Base-by-base conservation (phyloP, 1,284 basidiomycete genomes). In the Athelia psychrophila region DNA sequence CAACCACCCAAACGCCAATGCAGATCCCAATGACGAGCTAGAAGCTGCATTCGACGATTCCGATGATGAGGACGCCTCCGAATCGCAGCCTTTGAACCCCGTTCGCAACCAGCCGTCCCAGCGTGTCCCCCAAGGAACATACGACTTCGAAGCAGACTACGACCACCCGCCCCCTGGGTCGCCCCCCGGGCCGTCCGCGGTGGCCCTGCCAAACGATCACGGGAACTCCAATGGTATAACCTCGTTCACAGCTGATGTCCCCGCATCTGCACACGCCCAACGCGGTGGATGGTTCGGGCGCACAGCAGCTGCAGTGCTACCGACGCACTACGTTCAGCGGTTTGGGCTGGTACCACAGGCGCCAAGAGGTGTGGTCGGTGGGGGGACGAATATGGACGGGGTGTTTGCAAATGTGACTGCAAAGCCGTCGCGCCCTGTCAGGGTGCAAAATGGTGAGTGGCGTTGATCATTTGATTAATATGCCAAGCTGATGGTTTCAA, bases 331-430 rank as follows among this genome's bases (percentile, higher is more conserved):
- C 48, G 65, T 75, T 15, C 66, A 73, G 24, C 76, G 71, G 16
- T 60, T 82, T 16, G 76, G 85, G 10, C 68, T 87, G 24, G 70
- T 70, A 2, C 71, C 76, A 47, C 74, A 75, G 55, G 70, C 67
- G n/a, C 78, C 79, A 15, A 60, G 60, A 30, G 78, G 71, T 50
- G 70, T 68, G 25, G 70, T 88, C 32, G 93, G 90, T 20, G 86
- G 92, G 10, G 94, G 95, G 0, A 80, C 79, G 5, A 74, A 76
- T 46, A 94, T 95, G 62, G 95, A 97, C 58, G 96, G 96, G 23
- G 95, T 99, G 8, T 99, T 99, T 70, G 89, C 88, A 44, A 99
- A 99, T 67, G 85, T 99, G 22, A 89, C 86, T 42, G 97, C 97
- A 2, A 97, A 98, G 64, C 96, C 96, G 1, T 74, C 81, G 40